These are phyloP conservation scores for Sindora glabra DNA, from an alignment of 306 rosid species.

Conservation along the genomic window DNA sequence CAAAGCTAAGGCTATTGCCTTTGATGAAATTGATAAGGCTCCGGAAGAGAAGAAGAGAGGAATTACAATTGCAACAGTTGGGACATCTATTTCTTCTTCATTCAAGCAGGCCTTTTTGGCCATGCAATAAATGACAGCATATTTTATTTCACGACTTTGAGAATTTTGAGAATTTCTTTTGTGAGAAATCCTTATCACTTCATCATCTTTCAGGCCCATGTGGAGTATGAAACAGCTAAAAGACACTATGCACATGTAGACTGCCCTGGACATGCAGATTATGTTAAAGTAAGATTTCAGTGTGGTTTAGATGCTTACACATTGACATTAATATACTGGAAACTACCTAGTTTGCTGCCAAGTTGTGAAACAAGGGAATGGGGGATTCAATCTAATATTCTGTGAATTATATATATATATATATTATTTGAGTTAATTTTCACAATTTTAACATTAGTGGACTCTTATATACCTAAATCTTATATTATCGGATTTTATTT, in stretches of 20 bases:
- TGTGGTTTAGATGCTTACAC: no score
- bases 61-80: slow-evolving; percentile 88
- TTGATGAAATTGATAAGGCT: slow-evolving; percentile 93
- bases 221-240: slow-evolving; percentile 78
- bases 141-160: neutral
- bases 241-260: slow-evolving; percentile 89
- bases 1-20: slow-evolving; percentile 83
- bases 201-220: slow-evolving; percentile 65
- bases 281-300: slow-evolving; percentile 65
- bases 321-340: no score
- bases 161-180: neutral
- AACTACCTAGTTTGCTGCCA: no score
- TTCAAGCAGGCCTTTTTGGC: neutral
- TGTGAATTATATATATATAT: neutral
- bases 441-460: neutral
- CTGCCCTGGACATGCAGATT: slow-evolving; percentile 94
- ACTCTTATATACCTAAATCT: neutral
- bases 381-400: neutral
- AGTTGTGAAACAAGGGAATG: neutral
- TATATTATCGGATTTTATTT: neutral
- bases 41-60: slow-evolving; percentile 98
- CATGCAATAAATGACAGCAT: neutral
- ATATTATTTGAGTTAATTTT: neutral
- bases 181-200: neutral
- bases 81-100: slow-evolving; percentile 1